Conservation (phyloP, 805 yeast genomes). For the Hanseniaspora singularis region DNA sequence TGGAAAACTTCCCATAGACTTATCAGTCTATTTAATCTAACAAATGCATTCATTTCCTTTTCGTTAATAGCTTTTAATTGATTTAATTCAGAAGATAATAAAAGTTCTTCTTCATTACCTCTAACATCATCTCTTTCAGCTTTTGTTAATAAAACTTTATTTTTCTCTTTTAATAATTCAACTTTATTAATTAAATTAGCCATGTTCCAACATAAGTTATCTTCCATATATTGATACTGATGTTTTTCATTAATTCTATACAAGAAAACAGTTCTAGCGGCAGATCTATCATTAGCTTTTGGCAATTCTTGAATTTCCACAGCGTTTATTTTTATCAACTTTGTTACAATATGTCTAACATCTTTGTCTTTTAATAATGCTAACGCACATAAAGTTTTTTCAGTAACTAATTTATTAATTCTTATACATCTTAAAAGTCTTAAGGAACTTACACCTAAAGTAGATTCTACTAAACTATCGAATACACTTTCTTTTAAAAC, state of each 20-base stretch:
- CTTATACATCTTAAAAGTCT: conserved; percentile 70
- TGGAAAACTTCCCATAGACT: conserved; percentile 47
- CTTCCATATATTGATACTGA: conserved; percentile 37
- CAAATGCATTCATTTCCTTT: conserved; percentile 43
- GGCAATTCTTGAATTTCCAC: conserved; percentile 91
- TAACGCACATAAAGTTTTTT: conserved; percentile 61
- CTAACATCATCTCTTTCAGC: conserved; percentile 82
- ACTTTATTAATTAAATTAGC: conserved; percentile 41
- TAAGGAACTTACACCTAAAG: conserved; percentile 55
- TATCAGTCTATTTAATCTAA: conserved; percentile 44
- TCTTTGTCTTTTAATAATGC: conserved; percentile 69
- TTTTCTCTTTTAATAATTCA: conserved; percentile 44
- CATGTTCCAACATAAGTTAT: conserved; percentile 37
- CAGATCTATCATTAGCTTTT: conserved; percentile 80
- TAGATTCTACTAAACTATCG: conserved; percentile 46
- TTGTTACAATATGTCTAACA: conserved; percentile 58
- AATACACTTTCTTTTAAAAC: conserved; percentile 38
- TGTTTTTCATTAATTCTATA: conserved; percentile 57
- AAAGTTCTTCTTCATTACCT: conserved; percentile 62
- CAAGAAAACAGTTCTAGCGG: conserved; percentile 72
- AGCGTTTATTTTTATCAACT: conserved; percentile 54
- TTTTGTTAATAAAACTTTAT: conserved; percentile 60
- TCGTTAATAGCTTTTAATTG: conserved; percentile 53
- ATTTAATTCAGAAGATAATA: conserved; percentile 62
- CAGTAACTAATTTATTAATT: conserved; percentile 62